Conservation (phyloP, 768 basidiomycete genomes). For the Trametes sanguinea region DNA sequence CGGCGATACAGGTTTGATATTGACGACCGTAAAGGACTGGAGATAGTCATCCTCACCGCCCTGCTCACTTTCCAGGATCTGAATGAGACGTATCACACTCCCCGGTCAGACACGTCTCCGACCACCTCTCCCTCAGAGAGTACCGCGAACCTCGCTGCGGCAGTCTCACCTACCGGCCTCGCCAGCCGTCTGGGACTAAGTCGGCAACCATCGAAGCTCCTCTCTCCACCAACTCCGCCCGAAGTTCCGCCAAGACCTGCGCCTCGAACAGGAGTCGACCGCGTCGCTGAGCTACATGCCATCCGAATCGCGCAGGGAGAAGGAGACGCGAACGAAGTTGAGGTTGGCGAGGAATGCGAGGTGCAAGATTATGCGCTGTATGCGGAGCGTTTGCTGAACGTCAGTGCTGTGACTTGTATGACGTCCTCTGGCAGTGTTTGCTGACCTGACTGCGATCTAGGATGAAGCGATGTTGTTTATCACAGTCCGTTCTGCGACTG, state of each 20-base stretch:
- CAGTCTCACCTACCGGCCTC: conserved; percentile 1
- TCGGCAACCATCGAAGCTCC: conserved; percentile 16
- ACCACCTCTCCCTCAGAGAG: conserved; percentile 1
- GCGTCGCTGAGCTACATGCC: conserved; percentile 72
- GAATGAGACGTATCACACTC: conserved; percentile 54
- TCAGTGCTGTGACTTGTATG: conserved; percentile 30
- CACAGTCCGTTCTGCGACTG: conserved; percentile 63
- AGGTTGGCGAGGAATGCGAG: conserved; percentile 64
- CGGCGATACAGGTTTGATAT: conserved; percentile 67
- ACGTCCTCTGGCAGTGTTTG: background rate
- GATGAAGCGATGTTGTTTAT: conserved; percentile 83
- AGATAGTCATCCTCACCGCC: conserved; percentile 76
- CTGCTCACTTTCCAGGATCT: conserved; percentile 77
- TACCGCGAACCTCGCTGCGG: conserved; percentile 13
- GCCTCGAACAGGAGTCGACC: conserved; percentile 65
- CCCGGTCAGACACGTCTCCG: conserved; percentile 9
- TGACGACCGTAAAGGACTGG: conserved; percentile 81
- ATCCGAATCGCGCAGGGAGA: conserved; percentile 37
- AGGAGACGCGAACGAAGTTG: conserved; percentile 76
- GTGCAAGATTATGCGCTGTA: conserved; percentile 70
- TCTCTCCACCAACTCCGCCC: conserved; percentile 16
- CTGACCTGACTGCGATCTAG: conserved; percentile 36
- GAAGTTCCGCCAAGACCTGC: conserved; percentile 50
- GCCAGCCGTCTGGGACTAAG: conserved; percentile 8
- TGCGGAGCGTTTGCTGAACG: conserved; percentile 63